Evolutionary conservation across 1,284 basidiomycete species (phyloP).

Genomic region (Farysia itapuensis): DNA sequence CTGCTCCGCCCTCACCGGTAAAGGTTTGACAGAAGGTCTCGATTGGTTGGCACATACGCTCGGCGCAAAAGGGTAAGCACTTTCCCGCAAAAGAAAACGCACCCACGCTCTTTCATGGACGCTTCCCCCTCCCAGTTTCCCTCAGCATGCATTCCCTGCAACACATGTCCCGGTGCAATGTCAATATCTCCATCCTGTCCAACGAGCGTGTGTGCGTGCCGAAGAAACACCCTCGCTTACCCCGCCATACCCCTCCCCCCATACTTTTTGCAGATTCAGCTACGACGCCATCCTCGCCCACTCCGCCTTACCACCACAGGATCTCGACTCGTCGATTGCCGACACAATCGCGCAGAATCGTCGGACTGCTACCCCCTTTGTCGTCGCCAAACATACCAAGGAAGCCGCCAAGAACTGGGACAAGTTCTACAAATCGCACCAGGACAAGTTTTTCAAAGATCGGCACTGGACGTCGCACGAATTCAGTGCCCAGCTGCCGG

Average conservation of each 20-base stretch:
- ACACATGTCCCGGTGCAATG: too few relatives aligned
- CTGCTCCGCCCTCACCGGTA: slow-evolving; percentile 63
- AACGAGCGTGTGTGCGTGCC: too few relatives aligned
- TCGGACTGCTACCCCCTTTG: slow-evolving; percentile 34
- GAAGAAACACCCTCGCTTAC: too few relatives aligned
- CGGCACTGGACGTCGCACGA: slow-evolving; percentile 60
- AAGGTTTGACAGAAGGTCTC: slow-evolving; percentile 53
- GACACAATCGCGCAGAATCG: slow-evolving; percentile 35
- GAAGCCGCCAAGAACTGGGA: slow-evolving; percentile 58
- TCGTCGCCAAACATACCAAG: slow-evolving; percentile 45
- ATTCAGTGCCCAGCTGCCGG: slow-evolving; percentile 21
- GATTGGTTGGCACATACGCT: slow-evolving; percentile 52
- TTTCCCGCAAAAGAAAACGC: too few relatives aligned
- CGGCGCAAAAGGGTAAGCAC: slow-evolving; percentile 31
- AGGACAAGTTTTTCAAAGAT: slow-evolving; percentile 60
- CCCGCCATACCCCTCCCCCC: too few relatives aligned
- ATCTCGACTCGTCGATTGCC: slow-evolving; percentile 18
- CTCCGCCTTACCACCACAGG: too few relatives aligned
- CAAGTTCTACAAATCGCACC: slow-evolving; percentile 59
- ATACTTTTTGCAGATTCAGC: slow-evolving; percentile 3
- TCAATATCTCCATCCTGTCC: too few relatives aligned
- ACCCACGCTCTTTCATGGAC: too few relatives aligned
- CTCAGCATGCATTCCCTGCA: too few relatives aligned
- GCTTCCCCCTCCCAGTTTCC: too few relatives aligned
- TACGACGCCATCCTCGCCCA: slow-evolving; percentile 1